phyloP scores from a whole-genome alignment of 1,139 yeast genomes.

The Geotrichum carabidarum region DNA sequence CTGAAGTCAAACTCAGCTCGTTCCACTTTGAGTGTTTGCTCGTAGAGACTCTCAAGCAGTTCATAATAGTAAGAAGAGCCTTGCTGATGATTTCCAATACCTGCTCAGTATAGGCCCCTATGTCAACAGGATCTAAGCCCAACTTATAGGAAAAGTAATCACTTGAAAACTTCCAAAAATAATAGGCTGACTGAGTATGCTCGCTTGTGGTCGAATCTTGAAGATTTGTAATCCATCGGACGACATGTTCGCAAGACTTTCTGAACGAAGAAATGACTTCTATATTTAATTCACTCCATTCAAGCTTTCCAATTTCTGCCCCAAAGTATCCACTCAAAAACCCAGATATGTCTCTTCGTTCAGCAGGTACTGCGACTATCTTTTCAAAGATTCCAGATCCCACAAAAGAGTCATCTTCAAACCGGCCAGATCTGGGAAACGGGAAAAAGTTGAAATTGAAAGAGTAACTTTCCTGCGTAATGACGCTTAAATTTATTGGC shows the following conservation, averaged over 20 bases:
- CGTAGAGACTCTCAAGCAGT: not conserved
- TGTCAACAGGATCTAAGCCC: not conserved
- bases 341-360: not conserved
- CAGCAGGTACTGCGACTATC: conserved; percentile 1
- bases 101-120: not conserved
- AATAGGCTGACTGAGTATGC: conserved; percentile 6
- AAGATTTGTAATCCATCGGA: not conserved
- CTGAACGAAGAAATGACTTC: not conserved
- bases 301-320: conserved; percentile 14
- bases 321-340: conserved; percentile 14
- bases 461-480: not conserved
- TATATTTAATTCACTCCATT: not conserved
- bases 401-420: conserved; percentile 14
- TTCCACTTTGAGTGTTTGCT: not conserved
- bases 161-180: conserved; percentile 9
- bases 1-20: conserved; percentile 2
- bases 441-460: conserved; percentile 8
- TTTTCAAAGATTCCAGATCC: conserved; percentile 14
- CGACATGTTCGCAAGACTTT: not conserved
- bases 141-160: conserved; percentile 6
- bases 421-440: not conserved
- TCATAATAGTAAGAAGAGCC: not conserved
- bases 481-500: too few relatives aligned
- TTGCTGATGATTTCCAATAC: not conserved
- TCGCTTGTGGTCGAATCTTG: conserved; percentile 5